Base-by-base conservation (phyloP, 495 filamentous ascomycete species). In the Tuber indicum region DNA sequence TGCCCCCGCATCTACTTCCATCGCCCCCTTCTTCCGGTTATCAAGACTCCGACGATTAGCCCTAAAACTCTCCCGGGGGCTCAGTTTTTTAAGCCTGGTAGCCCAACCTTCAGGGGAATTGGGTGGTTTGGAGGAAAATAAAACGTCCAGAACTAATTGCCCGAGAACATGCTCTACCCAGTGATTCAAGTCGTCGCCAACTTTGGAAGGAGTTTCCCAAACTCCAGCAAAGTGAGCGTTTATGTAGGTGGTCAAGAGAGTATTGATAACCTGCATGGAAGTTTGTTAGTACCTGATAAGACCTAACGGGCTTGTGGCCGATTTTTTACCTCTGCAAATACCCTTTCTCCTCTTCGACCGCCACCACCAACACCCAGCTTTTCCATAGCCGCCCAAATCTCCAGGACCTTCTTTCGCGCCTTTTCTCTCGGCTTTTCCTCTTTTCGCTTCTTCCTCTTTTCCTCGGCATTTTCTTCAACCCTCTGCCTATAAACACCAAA, bases 81-180 rank as follows among this genome's bases (percentile, higher is more conserved):
- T 82, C 41, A 84, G 75, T 71, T 81, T 83, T 66, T 80, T 81
- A 72, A 82, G 58, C 49, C 77, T 80, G 42, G 77, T 74, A 46
- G 81, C 70, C 81, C 79, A 75, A 8, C 73, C 76, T 36, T 80
- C 81, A 42, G 73, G 74, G 58, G 74, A 73, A 7, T 74, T 81
- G 2, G 74, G 75, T 49, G 78, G 70, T 72, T 74, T 80, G 39
- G 81, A 80, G 21, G 78, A 82, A 73, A 83, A 81, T 26, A 84
- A 71, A 47, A 84, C 82, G 75, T 83, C 82, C 10, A 82, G 77
- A 36, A 84, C 77, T 14, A 84, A 74, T 42, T 72, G 70, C n/a
- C 79, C 82, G 21, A 84, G 75, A 41, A 78, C 77, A 46, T 77
- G 49, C 66, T 83, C 82, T 42, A 84, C 78, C 82, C 82, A 84